Conservation (phyloP, 768 basidiomycete genomes). For the Boletellus ananas region DNA sequence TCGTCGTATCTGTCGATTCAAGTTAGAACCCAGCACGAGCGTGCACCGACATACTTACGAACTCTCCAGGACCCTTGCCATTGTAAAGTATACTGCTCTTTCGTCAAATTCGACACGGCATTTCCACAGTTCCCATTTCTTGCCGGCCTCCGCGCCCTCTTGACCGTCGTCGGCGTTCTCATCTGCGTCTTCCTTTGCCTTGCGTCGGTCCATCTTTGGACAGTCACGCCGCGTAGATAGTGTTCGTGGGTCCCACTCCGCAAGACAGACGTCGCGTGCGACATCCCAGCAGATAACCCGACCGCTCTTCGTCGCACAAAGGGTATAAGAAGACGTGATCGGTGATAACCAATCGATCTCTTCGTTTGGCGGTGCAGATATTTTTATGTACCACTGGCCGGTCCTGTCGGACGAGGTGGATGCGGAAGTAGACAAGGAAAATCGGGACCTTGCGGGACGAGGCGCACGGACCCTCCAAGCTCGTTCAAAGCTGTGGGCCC, state of each 20-base stretch:
- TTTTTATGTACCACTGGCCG: constrained; percentile 60
- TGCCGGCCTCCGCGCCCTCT: constrained; percentile 20
- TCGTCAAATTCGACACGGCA: constrained; percentile 74
- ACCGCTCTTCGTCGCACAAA: constrained; percentile 75
- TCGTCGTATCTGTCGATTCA: constrained; percentile 47
- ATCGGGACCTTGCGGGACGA: constrained; percentile 40
- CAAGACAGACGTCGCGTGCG: constrained; percentile 53
- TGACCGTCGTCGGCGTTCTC: constrained; percentile 10
- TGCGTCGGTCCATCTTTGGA: constrained; percentile 4
- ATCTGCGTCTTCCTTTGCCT: constrained; percentile 7
- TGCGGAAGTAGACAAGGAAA: constrained; percentile 19
- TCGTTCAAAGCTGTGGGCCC: constrained; percentile 55
- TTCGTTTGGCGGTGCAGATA: constrained; percentile 61
- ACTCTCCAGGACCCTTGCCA: constrained; percentile 58
- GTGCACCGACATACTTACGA: constrained; percentile 36
- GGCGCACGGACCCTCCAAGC: constrained; percentile 63
- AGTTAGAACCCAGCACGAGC: constrained; percentile 1
- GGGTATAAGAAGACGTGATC: constrained; percentile 69
- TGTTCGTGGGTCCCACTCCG: constrained; percentile 59
- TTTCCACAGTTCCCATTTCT: constrained; percentile 72
- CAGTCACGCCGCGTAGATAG: constrained; percentile 7
- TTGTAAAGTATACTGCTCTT: constrained; percentile 67
- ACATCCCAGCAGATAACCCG: constrained; percentile 79
- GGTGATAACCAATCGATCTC: constrained; percentile 77
- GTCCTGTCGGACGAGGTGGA: constrained; percentile 25